These are phyloP conservation scores for Mycena leptocephala DNA, from an alignment of 768 basidiomycete species.

Conservation along the genomic window DNA sequence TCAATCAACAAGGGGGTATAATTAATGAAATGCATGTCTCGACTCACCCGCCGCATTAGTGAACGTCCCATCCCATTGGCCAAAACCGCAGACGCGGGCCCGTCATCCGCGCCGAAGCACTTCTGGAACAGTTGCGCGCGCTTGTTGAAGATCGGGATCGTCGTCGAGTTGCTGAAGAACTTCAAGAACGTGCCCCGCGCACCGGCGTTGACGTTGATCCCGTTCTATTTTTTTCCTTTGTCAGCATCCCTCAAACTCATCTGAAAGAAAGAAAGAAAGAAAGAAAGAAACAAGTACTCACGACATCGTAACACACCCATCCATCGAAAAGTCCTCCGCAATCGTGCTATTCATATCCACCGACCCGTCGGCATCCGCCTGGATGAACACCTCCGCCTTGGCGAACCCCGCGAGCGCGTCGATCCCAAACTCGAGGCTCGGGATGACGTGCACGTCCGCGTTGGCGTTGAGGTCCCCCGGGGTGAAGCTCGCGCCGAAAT, in stretches of 20 bases:
- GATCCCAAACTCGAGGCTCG: background rate
- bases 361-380: conserved; percentile 8
- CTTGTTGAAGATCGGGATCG: conserved; percentile 21
- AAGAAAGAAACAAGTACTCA: conserved; percentile 5
- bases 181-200: conserved; percentile 13
- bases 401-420: conserved; percentile 13
- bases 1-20: background rate
- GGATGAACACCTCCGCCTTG: conserved; percentile 9
- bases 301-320: conserved; percentile 14
- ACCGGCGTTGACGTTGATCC: conserved; percentile 16
- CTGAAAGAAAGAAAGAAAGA: background rate
- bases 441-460: conserved; percentile 14
- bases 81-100: conserved; percentile 10
- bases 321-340: conserved; percentile 15
- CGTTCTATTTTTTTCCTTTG: background rate
- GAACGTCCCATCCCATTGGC: conserved; percentile 13
- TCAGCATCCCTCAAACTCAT: background rate
- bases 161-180: conserved; percentile 11
- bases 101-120: conserved; percentile 15
- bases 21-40: background rate
- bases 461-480: conserved; percentile 11
- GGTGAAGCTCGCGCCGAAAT: conserved; percentile 8
- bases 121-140: conserved; percentile 2
- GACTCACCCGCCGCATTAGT: conserved; percentile 10
- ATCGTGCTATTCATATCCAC: conserved; percentile 12